phyloP scores from a whole-genome alignment of 1,284 basidiomycete species.

The Cutaneotrichosporon cyanovorans region DNA sequence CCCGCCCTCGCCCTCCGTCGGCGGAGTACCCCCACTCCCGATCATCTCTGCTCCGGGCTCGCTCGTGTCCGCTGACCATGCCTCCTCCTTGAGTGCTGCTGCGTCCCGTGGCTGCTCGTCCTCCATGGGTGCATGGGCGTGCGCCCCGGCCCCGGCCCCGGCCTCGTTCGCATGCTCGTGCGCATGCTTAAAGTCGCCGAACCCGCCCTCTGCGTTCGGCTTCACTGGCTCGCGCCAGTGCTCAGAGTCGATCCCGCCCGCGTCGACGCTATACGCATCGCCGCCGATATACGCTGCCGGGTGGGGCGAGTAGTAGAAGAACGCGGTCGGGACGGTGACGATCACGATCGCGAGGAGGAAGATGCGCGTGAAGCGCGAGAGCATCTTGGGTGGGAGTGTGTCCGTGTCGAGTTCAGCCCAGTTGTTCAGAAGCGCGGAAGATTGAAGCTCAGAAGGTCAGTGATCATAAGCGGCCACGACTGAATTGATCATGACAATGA shows the following conservation, averaged over 20 bases:
- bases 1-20: conserved; percentile 5
- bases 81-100: too few relatives aligned
- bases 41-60: background rate
- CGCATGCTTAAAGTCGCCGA: conserved; percentile 12
- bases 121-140: too few relatives aligned
- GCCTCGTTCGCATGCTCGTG: background rate
- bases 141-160: background rate
- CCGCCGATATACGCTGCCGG: conserved; percentile 2
- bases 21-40: background rate
- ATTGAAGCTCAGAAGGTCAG: too few relatives aligned
- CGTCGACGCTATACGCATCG: conserved; percentile 18
- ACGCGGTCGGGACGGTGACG: conserved; percentile 32
- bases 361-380: conserved; percentile 28
- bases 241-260: conserved; percentile 36
- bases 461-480: too few relatives aligned
- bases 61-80: background rate
- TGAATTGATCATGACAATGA: too few relatives aligned
- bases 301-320: conserved; percentile 30
- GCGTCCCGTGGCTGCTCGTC: too few relatives aligned
- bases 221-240: conserved; percentile 26
- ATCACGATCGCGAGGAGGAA: conserved; percentile 31
- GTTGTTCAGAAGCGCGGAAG: too few relatives aligned
- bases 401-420: too few relatives aligned
- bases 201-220: background rate
- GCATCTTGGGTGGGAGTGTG: conserved; percentile 11